Evolutionary conservation across 1,284 basidiomycete species (phyloP).

Genomic region (Hymenochaete sp.): DNA sequence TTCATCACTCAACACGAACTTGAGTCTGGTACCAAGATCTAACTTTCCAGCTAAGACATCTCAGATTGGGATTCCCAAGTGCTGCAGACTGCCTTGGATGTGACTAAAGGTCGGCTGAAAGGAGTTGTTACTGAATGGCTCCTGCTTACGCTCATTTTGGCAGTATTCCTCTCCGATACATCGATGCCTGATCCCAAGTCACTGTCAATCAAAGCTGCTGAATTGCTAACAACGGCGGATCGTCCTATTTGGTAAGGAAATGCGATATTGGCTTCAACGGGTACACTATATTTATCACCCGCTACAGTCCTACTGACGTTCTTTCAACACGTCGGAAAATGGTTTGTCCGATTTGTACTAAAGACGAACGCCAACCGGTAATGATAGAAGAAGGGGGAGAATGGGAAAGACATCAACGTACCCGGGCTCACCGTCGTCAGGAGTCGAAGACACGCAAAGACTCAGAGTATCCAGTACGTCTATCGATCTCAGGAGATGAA

Average conservation of each 20-base stretch:
- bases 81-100: conserved; percentile 37
- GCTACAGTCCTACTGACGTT: conserved; percentile 45
- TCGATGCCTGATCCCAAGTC: conserved; percentile 50
- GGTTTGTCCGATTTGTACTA: conserved; percentile 66
- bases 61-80: conserved; percentile 53
- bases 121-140: too few species aligned
- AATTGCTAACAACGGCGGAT: conserved; percentile 39
- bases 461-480: too few species aligned
- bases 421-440: conserved; percentile 45
- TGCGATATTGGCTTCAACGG: conserved; percentile 12
- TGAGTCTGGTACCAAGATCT: conserved; percentile 14
- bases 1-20: not conserved
- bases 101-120: conserved; percentile 40
- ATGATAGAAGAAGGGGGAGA: conserved; percentile 65
- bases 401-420: conserved; percentile 57
- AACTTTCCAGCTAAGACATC: conserved; percentile 42
- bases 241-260: conserved; percentile 41
- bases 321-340: conserved; percentile 51
- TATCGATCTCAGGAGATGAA: too few species aligned
- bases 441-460: not conserved
- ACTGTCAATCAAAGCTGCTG: conserved; percentile 47
- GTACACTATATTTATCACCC: not conserved
- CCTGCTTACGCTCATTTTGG: too few species aligned
- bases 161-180: conserved; percentile 53
- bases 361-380: conserved; percentile 51